Evolutionary conservation across 108 stramenopile genomes (phyloP), one percentile per base, ranked within the genome.

Genomic region (Cyclotella cryptica): DNA sequence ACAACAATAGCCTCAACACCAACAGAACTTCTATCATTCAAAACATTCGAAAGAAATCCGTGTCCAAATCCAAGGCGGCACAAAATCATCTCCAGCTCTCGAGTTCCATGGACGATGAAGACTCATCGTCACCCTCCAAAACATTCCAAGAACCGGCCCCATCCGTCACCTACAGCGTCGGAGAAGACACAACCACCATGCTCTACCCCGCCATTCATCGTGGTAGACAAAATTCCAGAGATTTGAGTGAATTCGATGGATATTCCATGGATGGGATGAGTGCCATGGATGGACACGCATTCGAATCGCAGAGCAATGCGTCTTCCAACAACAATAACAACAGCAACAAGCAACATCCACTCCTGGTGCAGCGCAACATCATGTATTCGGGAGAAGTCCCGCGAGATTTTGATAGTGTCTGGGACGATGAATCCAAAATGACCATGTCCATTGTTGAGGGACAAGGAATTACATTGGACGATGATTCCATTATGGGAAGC

Each of bases 171-270:
- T 80, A 80, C 61, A 68, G 66, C 60, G 79, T 74, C 14, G 79
- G 79, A 53, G 79, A 80, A 49, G 79, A 80, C 49, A 80, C 79
- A 47, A 80, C 79, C 73, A 74, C 79, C 61, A 55, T 74, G 61
- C 35, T 80, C 4, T 80, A 69, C 53, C 79, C 79, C 12, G 58
- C 66, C 41, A 70, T 80, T 47, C 66, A 80, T 54, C 72, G 79
- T 11, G 54, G 63, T 8, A 54, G 79, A 18, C 51, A 42, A 4
- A n/a, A 43, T 51, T 79, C 71, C 0, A 39, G 62, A 63, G 79
- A 79, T 55, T 47, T 69, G 66, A 63, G 74, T 2, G 78, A 80
- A 54, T 80, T 74, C 27, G 79, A 80, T 49, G 79, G 79, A 63
- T 80, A 80, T 46, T 74, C 72, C 39, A 72, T 80, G 53, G 79